phyloP scores from a whole-genome alignment of 768 basidiomycete species.

The Hemileccinum impolitum region DNA sequence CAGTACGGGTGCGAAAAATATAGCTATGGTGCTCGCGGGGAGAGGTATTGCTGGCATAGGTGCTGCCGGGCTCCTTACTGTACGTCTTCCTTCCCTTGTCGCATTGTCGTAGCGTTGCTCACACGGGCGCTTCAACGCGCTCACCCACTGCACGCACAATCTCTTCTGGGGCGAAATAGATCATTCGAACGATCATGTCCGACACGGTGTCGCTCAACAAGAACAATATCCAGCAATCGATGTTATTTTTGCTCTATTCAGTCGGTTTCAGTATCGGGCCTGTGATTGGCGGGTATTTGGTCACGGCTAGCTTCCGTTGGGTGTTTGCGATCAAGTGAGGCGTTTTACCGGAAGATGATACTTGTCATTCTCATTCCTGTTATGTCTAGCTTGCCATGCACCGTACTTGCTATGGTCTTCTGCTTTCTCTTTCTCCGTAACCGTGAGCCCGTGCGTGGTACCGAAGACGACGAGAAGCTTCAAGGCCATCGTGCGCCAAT shows the following conservation, averaged over 20 bases:
- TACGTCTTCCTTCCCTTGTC: conserved; percentile 7
- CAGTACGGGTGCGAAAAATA: conserved; percentile 45
- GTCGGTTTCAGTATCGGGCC: conserved; percentile 45
- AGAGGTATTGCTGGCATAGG: conserved; percentile 49
- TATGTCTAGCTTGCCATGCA: conserved; percentile 38
- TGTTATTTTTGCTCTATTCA: conserved; percentile 42
- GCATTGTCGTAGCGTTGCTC: background rate
- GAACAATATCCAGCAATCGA: conserved; percentile 41
- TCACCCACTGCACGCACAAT: background rate
- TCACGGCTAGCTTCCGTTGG: conserved; percentile 45
- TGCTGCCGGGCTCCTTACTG: conserved; percentile 42
- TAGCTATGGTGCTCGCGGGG: conserved; percentile 44
- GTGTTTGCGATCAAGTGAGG: conserved; percentile 54
- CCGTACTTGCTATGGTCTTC: conserved; percentile 35
- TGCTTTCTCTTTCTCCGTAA: conserved; percentile 41
- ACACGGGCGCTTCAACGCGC: background rate
- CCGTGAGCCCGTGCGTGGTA: conserved; percentile 17
- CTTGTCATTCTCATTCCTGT: background rate
- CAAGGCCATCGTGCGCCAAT: background rate
- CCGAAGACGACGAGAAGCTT: conserved; percentile 13
- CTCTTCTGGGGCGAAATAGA: conserved; percentile 12
- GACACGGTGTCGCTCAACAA: conserved; percentile 41
- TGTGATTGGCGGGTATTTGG: conserved; percentile 39
- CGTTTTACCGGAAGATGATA: background rate
- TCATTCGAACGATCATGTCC: conserved; percentile 42